Evolutionary conservation across 768 basidiomycete species (phyloP).

Genomic region (Gymnopilus dilepis): DNA sequence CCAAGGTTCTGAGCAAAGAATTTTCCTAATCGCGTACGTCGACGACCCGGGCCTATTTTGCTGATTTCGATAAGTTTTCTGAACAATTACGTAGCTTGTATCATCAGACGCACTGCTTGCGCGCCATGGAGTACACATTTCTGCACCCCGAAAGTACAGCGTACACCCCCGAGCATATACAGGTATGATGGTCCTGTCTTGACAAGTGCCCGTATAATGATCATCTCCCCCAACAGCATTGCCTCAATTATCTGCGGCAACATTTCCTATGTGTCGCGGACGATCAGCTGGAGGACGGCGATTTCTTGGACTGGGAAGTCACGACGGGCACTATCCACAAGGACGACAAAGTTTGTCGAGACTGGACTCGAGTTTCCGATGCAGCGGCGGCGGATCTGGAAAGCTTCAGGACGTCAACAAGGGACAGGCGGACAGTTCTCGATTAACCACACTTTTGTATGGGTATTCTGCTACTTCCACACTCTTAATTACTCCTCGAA

Average conservation of each 20-base stretch:
- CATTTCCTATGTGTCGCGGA: slow-evolving; percentile 16
- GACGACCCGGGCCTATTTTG: too few species aligned
- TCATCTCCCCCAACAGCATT: slow-evolving; percentile 1
- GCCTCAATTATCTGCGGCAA: slow-evolving; percentile 14
- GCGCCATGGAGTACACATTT: slow-evolving; percentile 14
- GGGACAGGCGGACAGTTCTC: not conserved
- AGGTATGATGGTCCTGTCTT: not conserved
- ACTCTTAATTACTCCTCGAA: not conserved
- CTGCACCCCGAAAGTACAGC: slow-evolving; percentile 8
- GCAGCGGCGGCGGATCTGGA: slow-evolving; percentile 1
- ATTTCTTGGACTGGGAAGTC: slow-evolving; percentile 1
- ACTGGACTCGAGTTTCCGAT: not conserved
- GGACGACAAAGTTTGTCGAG: not conserved
- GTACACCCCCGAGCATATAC: slow-evolving; percentile 11
- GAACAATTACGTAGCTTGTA: slow-evolving; percentile 2
- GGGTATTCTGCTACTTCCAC: not conserved
- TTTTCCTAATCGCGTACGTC: slow-evolving; percentile 16
- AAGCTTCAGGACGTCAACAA: not conserved
- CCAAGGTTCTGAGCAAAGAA: slow-evolving; percentile 5
- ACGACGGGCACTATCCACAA: not conserved
- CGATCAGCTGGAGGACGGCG: slow-evolving; percentile 1
- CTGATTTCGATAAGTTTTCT: too few species aligned
- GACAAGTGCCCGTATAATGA: not conserved
- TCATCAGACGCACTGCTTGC: slow-evolving; percentile 14
- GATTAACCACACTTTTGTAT: not conserved